These are phyloP conservation scores for Scheffersomyces quercinus DNA, from an alignment of 1,139 yeast genomes.

Conservation along the genomic window DNA sequence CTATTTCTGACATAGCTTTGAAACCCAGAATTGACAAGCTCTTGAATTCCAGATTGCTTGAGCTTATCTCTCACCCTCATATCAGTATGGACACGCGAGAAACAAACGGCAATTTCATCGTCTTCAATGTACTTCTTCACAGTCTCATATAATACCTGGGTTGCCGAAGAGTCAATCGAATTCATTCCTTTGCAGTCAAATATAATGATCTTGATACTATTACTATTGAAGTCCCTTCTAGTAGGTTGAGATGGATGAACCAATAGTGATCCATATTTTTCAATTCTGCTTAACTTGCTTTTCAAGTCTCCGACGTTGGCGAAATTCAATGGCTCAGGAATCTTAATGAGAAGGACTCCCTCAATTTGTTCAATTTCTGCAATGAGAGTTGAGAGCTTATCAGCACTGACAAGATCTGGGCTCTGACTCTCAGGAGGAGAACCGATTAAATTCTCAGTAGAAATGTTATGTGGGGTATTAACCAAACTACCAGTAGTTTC, in stretches of 20 bases:
- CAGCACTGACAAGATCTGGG: constrained; percentile 9
- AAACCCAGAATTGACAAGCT: constrained; percentile 22
- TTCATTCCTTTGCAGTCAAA: constrained; percentile 39
- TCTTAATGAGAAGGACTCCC: constrained; percentile 31
- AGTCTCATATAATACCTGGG: constrained; percentile 31
- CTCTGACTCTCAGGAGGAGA: constrained; percentile 13
- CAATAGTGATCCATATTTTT: constrained; percentile 27
- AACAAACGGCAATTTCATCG: constrained; percentile 23
- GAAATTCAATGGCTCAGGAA: constrained; percentile 33
- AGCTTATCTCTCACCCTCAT: constrained; percentile 20
- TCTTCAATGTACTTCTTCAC: constrained; percentile 21
- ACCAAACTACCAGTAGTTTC: constrained; percentile 1
- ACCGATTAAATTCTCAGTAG: constrained; percentile 12
- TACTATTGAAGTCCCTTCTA: constrained; percentile 20
- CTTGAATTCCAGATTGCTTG: constrained; percentile 23
- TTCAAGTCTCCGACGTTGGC: constrained; percentile 31
- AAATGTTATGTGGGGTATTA: background rate
- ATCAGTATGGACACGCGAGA: constrained; percentile 27
- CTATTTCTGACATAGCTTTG: constrained; percentile 1
- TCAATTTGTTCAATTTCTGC: constrained; percentile 33
- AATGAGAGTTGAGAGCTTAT: constrained; percentile 18
- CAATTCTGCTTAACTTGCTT: constrained; percentile 25
- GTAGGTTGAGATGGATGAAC: constrained; percentile 37
- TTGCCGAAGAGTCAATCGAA: constrained; percentile 33
- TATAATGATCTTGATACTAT: constrained; percentile 24